Evolutionary conservation across 768 basidiomycete species (phyloP).

Genomic region (Daedaleopsis nitida): DNA sequence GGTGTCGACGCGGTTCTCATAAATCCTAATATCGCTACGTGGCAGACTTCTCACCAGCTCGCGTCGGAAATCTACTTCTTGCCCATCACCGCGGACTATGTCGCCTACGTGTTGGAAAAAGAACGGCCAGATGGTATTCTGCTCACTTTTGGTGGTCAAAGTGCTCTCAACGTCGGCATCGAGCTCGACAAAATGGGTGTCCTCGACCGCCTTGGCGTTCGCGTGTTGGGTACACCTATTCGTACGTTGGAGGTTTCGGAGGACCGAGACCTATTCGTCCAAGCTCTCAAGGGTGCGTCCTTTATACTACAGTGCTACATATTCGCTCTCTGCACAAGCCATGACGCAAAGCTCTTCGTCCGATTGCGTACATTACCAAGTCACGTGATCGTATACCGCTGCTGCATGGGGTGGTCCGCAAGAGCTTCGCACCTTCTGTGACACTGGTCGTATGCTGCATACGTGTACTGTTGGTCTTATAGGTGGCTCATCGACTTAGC

Average conservation of each 20-base stretch:
- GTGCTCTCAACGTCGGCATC: slow-evolving; percentile 96
- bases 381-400: slow-evolving; percentile 1
- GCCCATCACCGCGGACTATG: slow-evolving; percentile 95
- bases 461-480: background rate
- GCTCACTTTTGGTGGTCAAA: slow-evolving; percentile 97
- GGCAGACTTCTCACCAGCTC: slow-evolving; percentile 98
- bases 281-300: slow-evolving; percentile 87
- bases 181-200: slow-evolving; percentile 96
- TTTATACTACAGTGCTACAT: background rate
- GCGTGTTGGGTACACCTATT: slow-evolving; percentile 94
- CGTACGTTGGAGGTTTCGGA: slow-evolving; percentile 95
- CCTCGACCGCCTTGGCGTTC: slow-evolving; percentile 87
- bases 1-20: slow-evolving; percentile 93
- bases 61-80: slow-evolving; percentile 98
- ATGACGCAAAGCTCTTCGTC: background rate
- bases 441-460: background rate
- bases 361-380: background rate
- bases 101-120: slow-evolving; percentile 98
- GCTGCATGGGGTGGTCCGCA: background rate
- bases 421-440: background rate
- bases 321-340: background rate
- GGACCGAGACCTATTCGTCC: slow-evolving; percentile 93
- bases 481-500: too few relatives aligned
- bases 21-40: slow-evolving; percentile 99
- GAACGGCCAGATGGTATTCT: slow-evolving; percentile 97